Evolutionary conservation across 306 rosid genomes (phyloP), one percentile per base, ranked within the genome.

Genomic region (Inga oerstediana): DNA sequence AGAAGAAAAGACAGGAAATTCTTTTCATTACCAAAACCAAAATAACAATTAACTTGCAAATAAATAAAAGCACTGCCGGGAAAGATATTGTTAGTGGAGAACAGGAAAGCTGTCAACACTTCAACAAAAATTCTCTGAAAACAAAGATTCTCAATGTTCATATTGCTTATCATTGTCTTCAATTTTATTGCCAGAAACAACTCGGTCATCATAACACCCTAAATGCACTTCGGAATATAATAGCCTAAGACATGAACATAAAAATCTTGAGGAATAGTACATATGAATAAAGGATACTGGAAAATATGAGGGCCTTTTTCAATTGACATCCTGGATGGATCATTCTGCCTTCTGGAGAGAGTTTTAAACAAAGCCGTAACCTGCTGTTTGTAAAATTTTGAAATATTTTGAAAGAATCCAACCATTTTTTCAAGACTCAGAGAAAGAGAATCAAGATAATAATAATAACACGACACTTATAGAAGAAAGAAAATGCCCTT

Each of bases 261-360:
- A 30, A 49, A 46, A 58, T 79, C 19, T n/a, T 72, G 35, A 27
- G 69, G 58, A 82, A 54, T 58, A n/a, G n/a, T n/a, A 75, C 11
- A 71, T 52, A 77, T 34, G 81, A 14, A 27, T 17, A 79, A 86
- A 91, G 97, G 98, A 93, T 96, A 96, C 98, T 92, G 98, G 84
- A 96, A 93, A 80, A 96, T 44, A 52, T 91, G 93, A 78, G 98
- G 97, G 59, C 98, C 98, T 19, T 91, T 93, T 87, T 96, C 99
- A 30, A 96, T 73, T 4, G 99, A 92, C 99, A 93, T 96, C 91
- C 98, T 93, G 15, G 99, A 96, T 75, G 99, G 87, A 83, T 92
- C 98, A 87, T 93, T 93, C 71, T 89, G 98, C 56, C 97, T 91
- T 84, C 92, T 90, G 64, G 98, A 93, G 54, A 93, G 93, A 89